A percentile compares a stretch with the other conserved stretches of the same genome.
Evolutionary conservation across 192 early-diverging fungal genomes (phyloP).

Genomic region (Podila minutissima): DNA sequence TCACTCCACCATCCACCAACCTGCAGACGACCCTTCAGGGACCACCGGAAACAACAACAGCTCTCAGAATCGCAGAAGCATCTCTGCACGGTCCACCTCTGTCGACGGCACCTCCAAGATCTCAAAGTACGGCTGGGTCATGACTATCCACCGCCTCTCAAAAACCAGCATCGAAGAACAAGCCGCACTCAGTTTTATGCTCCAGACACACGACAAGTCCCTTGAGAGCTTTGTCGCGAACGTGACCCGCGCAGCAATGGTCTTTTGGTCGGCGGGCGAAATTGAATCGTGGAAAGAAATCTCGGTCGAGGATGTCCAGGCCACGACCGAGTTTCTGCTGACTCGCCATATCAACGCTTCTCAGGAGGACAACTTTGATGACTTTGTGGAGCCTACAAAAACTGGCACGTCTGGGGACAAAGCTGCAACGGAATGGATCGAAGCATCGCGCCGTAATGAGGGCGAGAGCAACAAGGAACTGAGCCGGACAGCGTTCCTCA

Average conservation of each 20-base stretch:
- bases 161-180: slow-evolving; percentile 47
- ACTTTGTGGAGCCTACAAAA: background rate
- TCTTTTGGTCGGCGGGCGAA: slow-evolving; percentile 48
- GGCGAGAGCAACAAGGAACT: slow-evolving; percentile 19
- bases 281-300: slow-evolving; percentile 37
- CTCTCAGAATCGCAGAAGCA: slow-evolving; percentile 6
- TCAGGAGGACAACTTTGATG: slow-evolving; percentile 8
- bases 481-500: slow-evolving; percentile 43
- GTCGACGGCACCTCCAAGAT: slow-evolving; percentile 31
- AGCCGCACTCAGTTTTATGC: slow-evolving; percentile 42
- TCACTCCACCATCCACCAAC: slow-evolving; percentile 27
- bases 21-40: slow-evolving; percentile 4
- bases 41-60: background rate
- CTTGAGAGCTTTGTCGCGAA: slow-evolving; percentile 43
- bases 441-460: slow-evolving; percentile 6
- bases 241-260: slow-evolving; percentile 40
- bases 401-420: background rate
- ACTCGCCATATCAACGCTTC: slow-evolving; percentile 22
- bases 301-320: slow-evolving; percentile 15
- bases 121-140: slow-evolving; percentile 47
- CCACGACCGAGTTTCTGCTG: slow-evolving; percentile 34
- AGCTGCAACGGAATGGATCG: slow-evolving; percentile 33
- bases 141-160: slow-evolving; percentile 45
- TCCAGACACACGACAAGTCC: slow-evolving; percentile 42
- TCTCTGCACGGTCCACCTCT: slow-evolving; percentile 26